Conservation (phyloP, 2,329 filamentous ascomycete species). For the Colletotrichum magnum region DNA sequence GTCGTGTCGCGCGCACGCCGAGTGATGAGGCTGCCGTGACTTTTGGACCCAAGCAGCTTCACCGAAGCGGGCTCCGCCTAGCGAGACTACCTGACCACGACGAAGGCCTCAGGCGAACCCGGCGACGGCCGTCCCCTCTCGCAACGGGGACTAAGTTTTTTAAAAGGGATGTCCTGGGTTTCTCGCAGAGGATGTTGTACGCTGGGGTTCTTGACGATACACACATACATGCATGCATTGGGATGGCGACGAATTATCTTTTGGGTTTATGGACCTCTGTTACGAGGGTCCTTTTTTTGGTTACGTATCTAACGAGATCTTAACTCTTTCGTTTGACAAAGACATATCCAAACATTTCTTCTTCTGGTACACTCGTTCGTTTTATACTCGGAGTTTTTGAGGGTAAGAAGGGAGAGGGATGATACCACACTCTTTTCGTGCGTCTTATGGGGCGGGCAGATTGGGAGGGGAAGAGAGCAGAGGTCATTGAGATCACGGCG, state of each 20-base stretch:
- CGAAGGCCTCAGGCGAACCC: background rate
- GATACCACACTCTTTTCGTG: slow-evolving; percentile 33
- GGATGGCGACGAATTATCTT: slow-evolving; percentile 29
- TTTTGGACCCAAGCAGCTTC: background rate
- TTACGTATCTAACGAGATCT: slow-evolving; percentile 15
- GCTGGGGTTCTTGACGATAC: slow-evolving; percentile 41
- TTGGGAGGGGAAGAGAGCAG: background rate
- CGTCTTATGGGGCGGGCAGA: background rate
- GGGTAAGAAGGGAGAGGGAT: background rate
- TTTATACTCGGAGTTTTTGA: slow-evolving; percentile 6
- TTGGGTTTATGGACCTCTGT: slow-evolving; percentile 3
- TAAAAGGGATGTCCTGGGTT: slow-evolving; percentile 33
- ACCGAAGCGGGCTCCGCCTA: background rate
- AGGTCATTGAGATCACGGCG: background rate
- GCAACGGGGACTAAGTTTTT: slow-evolving; percentile 28
- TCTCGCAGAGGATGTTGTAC: slow-evolving; percentile 39
- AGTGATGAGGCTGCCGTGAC: slow-evolving; percentile 15
- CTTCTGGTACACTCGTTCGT: slow-evolving; percentile 19
- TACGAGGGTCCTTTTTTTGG: background rate
- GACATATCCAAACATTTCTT: background rate
- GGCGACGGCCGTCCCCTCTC: background rate
- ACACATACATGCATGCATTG: slow-evolving; percentile 42
- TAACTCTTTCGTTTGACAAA: background rate
- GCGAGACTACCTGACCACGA: background rate
- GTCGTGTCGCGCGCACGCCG: slow-evolving; percentile 4